A percentile compares a stretch with the other conserved stretches of the same genome.
phyloP scores from a whole-genome alignment of 2,329 filamentous ascomycete species.

The Cladophialophora carrionii region DNA sequence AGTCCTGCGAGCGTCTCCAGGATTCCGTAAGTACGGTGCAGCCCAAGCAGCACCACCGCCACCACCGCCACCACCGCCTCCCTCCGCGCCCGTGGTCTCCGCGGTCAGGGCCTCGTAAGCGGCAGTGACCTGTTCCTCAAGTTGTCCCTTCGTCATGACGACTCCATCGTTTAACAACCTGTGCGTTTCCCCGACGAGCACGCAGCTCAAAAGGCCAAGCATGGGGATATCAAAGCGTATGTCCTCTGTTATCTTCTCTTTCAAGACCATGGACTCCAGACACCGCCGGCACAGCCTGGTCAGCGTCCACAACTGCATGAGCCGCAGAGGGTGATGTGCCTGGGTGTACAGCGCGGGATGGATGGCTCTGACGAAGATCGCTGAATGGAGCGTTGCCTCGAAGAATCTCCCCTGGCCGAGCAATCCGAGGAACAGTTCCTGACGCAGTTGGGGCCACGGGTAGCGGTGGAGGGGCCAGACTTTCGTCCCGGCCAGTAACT shows the following conservation, averaged over 20 bases:
- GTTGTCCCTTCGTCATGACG: constrained; percentile 12
- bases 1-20: background rate
- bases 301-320: constrained; percentile 44
- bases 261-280: constrained; percentile 6
- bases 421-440: constrained; percentile 57
- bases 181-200: constrained; percentile 21
- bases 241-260: background rate
- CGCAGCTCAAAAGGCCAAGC: constrained; percentile 20
- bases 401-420: constrained; percentile 50
- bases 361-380: constrained; percentile 56
- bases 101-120: constrained; percentile 1
- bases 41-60: background rate
- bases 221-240: constrained; percentile 4
- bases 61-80: background rate
- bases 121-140: constrained; percentile 19
- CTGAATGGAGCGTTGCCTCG: constrained; percentile 56
- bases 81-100: too few species aligned
- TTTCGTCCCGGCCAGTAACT: constrained; percentile 45
- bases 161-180: constrained; percentile 10
- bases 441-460: constrained; percentile 58
- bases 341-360: constrained; percentile 57
- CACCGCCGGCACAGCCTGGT: constrained; percentile 22
- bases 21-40: constrained; percentile 15
- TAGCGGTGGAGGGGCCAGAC: constrained; percentile 57
- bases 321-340: constrained; percentile 57